Conservation (phyloP, 257 asterid species). For the Rhazya stricta region DNA sequence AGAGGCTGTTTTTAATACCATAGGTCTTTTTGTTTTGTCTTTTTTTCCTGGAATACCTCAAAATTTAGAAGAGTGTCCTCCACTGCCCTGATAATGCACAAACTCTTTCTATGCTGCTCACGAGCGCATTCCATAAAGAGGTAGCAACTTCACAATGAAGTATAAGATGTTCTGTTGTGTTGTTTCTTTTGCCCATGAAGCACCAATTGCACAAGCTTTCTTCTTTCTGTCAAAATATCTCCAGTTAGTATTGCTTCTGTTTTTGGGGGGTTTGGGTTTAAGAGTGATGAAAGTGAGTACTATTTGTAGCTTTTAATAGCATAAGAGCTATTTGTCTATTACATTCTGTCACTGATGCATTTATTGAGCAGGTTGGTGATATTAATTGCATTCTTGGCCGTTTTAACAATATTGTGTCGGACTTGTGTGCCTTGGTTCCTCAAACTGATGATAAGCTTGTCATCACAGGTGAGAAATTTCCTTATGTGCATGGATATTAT, state of each 20-base stretch:
- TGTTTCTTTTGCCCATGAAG: not conserved
- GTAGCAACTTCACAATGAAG: not conserved
- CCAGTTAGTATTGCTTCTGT: not conserved
- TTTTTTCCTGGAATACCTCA: not conserved
- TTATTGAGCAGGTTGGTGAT: conserved; percentile 87
- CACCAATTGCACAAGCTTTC: not conserved
- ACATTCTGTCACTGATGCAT: conserved; percentile 40
- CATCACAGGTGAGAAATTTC: conserved; percentile 70
- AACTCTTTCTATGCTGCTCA: not conserved
- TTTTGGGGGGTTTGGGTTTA: not conserved
- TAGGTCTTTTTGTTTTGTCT: not conserved
- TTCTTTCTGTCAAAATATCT: not conserved
- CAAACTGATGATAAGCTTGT: conserved; percentile 95
- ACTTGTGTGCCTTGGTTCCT: conserved; percentile 97
- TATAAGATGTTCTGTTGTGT: too few relatives aligned
- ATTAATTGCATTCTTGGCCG: conserved; percentile 79
- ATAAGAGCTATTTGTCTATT: conserved; percentile 14
- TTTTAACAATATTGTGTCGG: conserved; percentile 68
- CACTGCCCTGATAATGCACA: not conserved
- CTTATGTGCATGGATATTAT: not conserved
- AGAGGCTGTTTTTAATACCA: not conserved
- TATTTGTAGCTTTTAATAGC: conserved; percentile 4
- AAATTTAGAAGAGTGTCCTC: not conserved
- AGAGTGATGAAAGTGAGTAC: not conserved
- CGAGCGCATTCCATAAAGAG: not conserved